Evolutionary conservation across 768 basidiomycete species (phyloP), one percentile per base, ranked within the genome.

Genomic region (Saitozyma podzolica): DNA sequence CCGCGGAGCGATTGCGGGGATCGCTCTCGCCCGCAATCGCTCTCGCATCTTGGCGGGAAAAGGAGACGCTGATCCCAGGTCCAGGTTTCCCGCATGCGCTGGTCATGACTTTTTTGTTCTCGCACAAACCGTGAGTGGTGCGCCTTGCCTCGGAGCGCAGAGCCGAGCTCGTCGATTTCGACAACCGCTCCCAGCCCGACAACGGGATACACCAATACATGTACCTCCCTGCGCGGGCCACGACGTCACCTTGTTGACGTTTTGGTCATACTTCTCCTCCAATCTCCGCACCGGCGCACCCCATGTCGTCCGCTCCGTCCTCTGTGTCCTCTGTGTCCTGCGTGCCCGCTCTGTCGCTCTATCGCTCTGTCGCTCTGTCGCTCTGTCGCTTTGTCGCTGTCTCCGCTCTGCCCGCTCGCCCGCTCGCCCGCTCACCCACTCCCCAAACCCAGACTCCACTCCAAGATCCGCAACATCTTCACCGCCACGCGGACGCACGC

Each of bases 101-200:
- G 39, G 88, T 98, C 54, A 97, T 97, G 94, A 89, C 92, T 20
- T 85, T 96, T 63, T 83, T 98, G 48, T 98, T 97, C 74, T 92
- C 92, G 40, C 85, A 88, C 53, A 92, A 92, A 82, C 86, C 90
- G 92, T 96, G 70, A 79, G 91, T 86, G 6, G 19, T 67, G 39
- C 20, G n/a, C 1, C 54, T 2, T 16, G 19, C 19, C 9, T 52
- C 29, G 13, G 19, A 39, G n/a, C 2, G n/a, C 20, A 2, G 13
- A 6, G 2, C 2, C 11, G 13, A 47, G 3, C 13, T 17, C n/a
- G 45, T 29, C 29, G 29, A 29, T 2, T 29, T 5, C 29, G 29
- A 29, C 29, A 5, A 29, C 29, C 29, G 2, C 29, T 29, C 29
- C 29, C 29, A 5, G 29, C 29, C 5, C 29, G 29, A 29, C 29